Base-by-base conservation (phyloP, 2,329 filamentous ascomycete genomes). In the Stachybotrys echinatus region DNA sequence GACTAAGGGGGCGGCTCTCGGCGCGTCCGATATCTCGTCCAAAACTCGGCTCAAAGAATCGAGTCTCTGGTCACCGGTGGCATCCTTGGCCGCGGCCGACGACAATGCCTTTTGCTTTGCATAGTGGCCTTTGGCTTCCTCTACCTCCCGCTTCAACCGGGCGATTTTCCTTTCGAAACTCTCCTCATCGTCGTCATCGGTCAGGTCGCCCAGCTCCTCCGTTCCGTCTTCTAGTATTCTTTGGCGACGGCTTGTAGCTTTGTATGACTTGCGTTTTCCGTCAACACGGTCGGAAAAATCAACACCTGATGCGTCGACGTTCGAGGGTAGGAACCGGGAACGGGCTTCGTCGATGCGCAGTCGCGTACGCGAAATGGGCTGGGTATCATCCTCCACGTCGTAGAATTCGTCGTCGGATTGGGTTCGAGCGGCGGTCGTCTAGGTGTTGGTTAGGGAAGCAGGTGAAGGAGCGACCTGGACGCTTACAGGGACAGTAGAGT, bases 211-310 rank as follows among this genome's bases (percentile, higher is more conserved):
- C 18, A 87, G 73, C 59, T 88, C 83, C 58, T 84, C 77, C 2
- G 79, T 83, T 6, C 82, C 84, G 56, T 85, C 80, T 50, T 83
- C 72, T 40, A 83, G 70, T 50, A 84, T 78, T 48, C 81, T 78
- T 55, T 84, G 80, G 51, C 84, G 80, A 46, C 87, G 80, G 45
- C 79, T 88, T 6, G 87, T 85, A 34, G 85, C 84, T 57, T 84
- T 85, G 73, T 96, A 96, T 21, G 89, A 89, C 68, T 88, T 89
- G 54, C 89, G 82, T 67, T 92, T 92, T 44, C 83, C 83, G 52
- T 84, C 84, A 37, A 97, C 84, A 48, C 92, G 86, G 68, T 96
- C 92, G 3, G 92, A 95, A 66, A 96, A 94, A 68, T 96, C 89
- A 21, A 87, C 89, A 20, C 87, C 83, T 47, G 80, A 79, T 6